Conservation (phyloP, 2,329 filamentous ascomycete genomes). For the Phialocephala subalpina region DNA sequence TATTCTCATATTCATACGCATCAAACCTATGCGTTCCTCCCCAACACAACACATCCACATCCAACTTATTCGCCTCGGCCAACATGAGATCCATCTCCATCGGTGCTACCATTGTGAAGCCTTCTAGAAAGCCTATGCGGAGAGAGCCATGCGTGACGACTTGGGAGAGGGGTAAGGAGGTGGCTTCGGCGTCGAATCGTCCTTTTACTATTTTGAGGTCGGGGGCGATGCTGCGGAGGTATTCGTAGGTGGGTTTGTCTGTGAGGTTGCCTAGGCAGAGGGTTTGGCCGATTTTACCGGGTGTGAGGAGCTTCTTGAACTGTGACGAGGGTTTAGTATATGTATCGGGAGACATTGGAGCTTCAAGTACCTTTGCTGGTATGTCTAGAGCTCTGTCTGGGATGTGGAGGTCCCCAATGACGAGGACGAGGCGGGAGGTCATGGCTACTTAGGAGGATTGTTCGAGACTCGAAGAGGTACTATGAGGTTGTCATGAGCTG, state of each 20-base stretch:
- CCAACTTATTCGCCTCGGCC: slow-evolving; percentile 72
- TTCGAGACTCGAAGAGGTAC: slow-evolving; percentile 17
- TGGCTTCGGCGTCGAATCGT: slow-evolving; percentile 71
- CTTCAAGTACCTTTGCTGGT: slow-evolving; percentile 75
- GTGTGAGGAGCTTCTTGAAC: slow-evolving; percentile 87
- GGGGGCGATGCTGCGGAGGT: slow-evolving; percentile 77
- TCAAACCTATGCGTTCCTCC: slow-evolving; percentile 74
- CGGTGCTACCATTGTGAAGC: slow-evolving; percentile 70
- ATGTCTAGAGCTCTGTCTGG: slow-evolving; percentile 92
- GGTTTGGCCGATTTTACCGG: slow-evolving; percentile 84
- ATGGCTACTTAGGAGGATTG: slow-evolving; percentile 47
- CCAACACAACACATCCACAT: slow-evolving; percentile 75
- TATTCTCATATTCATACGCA: slow-evolving; percentile 77
- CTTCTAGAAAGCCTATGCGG: slow-evolving; percentile 72
- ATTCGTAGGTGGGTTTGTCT: slow-evolving; percentile 82
- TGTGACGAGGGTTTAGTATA: slow-evolving; percentile 46
- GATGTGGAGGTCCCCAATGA: slow-evolving; percentile 93
- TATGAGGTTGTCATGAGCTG: slow-evolving; percentile 13
- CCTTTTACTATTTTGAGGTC: slow-evolving; percentile 76
- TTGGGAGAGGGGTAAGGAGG: slow-evolving; percentile 69
- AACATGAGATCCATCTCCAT: slow-evolving; percentile 72
- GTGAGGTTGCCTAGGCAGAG: slow-evolving; percentile 83
- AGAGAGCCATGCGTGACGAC: slow-evolving; percentile 72
- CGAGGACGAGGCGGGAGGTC: slow-evolving; percentile 89
- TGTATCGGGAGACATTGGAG: slow-evolving; percentile 21